Base-by-base conservation (phyloP, 2,329 filamentous ascomycete species). In the Fusarium sp. region DNA sequence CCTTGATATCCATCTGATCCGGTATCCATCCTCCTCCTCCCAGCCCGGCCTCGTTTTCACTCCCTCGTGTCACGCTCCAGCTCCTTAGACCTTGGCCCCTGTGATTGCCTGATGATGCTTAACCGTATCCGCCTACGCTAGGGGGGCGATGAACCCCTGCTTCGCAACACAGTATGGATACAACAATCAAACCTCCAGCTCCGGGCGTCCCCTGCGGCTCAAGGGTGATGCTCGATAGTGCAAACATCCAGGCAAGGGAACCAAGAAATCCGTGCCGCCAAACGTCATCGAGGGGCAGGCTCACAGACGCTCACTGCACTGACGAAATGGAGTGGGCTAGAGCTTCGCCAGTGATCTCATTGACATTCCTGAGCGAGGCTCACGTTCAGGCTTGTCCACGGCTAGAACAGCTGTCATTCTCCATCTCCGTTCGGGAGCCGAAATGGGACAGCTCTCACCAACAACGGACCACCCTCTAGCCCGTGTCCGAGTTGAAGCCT, bases 251-350 rank as follows among this genome's bases (percentile, higher is more conserved):
- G 56, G 62, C 52, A 63, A 72, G 42, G 58, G 31, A 66, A 63
- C 52, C 69, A 66, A 47, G 42, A 59, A 74, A 64, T 54, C 29
- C 22, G 38, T 66, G 29, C 29, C 18, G 22, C 60, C 50, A 68
- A 73, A 76, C 77, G 75, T 79, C 77, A 79, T 79, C 64, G 77
- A 78, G 77, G 77, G 73, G 77, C 67, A 76, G 42, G 25, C 54
- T 58, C 54, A 36, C 54, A 31, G 50, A 33, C 60, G 59, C 25
- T 36, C 35, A 18, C 35, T 36, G 35, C 63, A 56, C 61, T 66
- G 52, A 64, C 64, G 29, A 75, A 68, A 65, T 33, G 59, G 73
- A 57, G 61, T 58, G 58, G 66, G 63, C n/a, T 68, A 29, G 31
- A 70, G 63, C 63, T 74, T 42, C 63, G 47, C 54, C 27, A 31